Evolutionary conservation across 2,329 filamentous ascomycete genomes (phyloP), one percentile per base, ranked within the genome.

Genomic region (Aureobasidium subglaciale): DNA sequence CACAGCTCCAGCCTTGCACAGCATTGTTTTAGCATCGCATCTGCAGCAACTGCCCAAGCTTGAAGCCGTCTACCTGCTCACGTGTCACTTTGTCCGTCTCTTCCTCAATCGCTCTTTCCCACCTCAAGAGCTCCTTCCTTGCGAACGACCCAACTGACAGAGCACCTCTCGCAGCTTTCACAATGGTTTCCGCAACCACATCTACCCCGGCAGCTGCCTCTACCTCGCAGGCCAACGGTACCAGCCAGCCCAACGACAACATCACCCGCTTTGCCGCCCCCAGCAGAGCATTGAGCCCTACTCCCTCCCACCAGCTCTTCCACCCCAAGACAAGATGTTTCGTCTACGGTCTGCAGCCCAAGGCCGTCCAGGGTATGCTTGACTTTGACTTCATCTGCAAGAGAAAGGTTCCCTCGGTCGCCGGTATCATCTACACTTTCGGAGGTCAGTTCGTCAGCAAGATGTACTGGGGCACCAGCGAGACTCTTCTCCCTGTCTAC

Each of bases 361-460:
- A 91, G 67, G 77, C 77, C 56, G 77, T 79, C 50, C 77, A 79
- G 73, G 77, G 77, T 62, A 79, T 79, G 76, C 88, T 99, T 73
- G 93, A 99, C 77, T 99, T 99, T 75, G 93, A 99, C 82, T 99
- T 97, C 83, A 99, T 99, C 79, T 99, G 93, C 90, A 97, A 97
- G 85, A 89, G 93, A 69, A 83, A 85, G 72, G 95, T 88, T 59
- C 93, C 93, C 62, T 99, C 93, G 58, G 93, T 99, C 58, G 93
- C 93, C 64, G 93, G 91, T 72, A 97, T 99, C 78, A 97, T 99
- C 82, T 99, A 99, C 82, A 96, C 93, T 67, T 99, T 99, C 71
- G 93, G 93, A 73, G 93, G 93, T 65, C 93, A 99, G 78, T 99
- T 99, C 85, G 93, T 99, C 73, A 96, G 90, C 86, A 99, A 99